These are phyloP conservation scores for Phytophthora uliginosa DNA, from an alignment of 352 stramenopile genomes.

Conservation along the genomic window DNA sequence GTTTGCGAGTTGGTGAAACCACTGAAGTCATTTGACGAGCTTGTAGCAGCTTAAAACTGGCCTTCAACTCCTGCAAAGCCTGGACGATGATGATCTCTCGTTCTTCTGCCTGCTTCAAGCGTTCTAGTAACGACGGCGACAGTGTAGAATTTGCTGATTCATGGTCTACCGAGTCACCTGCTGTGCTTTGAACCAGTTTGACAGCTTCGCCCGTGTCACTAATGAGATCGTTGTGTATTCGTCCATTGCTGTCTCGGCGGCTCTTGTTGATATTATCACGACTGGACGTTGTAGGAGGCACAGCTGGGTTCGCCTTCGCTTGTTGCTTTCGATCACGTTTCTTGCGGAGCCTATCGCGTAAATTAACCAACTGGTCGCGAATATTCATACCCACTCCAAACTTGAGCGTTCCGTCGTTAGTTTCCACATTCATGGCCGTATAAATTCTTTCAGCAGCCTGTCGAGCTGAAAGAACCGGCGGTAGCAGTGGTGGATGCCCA, in stretches of 20 bases:
- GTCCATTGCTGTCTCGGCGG: background rate
- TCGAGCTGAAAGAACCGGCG: conserved; percentile 11
- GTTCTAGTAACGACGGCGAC: conserved; percentile 12
- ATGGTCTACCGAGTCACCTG: background rate
- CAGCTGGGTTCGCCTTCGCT: background rate
- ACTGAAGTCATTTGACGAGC: conserved; percentile 1
- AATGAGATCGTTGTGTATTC: background rate
- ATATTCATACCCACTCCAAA: conserved; percentile 38
- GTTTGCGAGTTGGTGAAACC: background rate
- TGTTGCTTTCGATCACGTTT: conserved; percentile 15
- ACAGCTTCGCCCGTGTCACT: background rate
- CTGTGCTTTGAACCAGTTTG: background rate
- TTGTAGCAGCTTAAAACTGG: conserved; percentile 20
- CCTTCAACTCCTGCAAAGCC: conserved; percentile 30
- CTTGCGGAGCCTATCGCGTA: conserved; percentile 20
- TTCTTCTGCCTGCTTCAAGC: conserved; percentile 31
- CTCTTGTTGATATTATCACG: background rate
- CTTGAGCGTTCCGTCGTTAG: conserved; percentile 34
- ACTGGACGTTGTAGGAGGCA: background rate
- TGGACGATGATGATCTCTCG: conserved; percentile 30
- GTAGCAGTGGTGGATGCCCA: background rate
- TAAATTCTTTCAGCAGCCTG: conserved; percentile 39
- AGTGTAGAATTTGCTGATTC: background rate
- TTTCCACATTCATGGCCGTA: conserved; percentile 34
- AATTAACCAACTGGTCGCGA: conserved; percentile 30